Evolutionary conservation across 1,139 yeast genomes (phyloP), one percentile per base, ranked within the genome.

Genomic region (Pichia norvegensis): DNA sequence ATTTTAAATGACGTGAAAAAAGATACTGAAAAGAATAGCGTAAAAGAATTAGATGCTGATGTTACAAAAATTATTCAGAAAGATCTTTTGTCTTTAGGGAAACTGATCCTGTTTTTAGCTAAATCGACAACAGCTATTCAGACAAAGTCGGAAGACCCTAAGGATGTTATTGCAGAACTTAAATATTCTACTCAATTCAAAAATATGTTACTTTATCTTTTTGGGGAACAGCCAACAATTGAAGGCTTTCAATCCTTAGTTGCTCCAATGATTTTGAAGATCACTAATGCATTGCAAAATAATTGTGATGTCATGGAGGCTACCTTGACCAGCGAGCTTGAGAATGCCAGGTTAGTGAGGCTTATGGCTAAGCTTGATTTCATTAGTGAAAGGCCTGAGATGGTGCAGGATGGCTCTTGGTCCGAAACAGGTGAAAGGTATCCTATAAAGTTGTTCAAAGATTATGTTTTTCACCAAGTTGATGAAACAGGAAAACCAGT

Each of bases 271-370:
- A 60, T 79, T 47, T 64, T 78, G 50, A 62, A 65, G 36, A 55
- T 69, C 13, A 56, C 81, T 42, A 78, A 84, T 59, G 74, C 76
- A 3, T 62, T 84, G 16, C 76, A 83, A 56, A 70, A 71, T 45
- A 68, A 72, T 47, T 69, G 73, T 20, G 97, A 90, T 59, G 74
- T 67, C 53, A 69, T 80, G 53, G 96, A 88, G 62, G 67, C 76
- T 2, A 79, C 79, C 53, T 67, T 94, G 38, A 63, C 78, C 23
- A 72, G 76, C 44, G 97, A 92, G 63, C 68, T 90, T 29, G 98
- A 92, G 63, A 92, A 92, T 64, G 95, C 87, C 5, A 72, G 98
- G 49, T 66, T 92, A 31, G 88, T 90, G 56, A 73, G 98, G 50
- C 70, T 94, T 38, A 67, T 92, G 59, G 73, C 88, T 49, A 92